Conservation (phyloP, 2,329 filamentous ascomycete genomes). For the Grosmannia huntii region DNA sequence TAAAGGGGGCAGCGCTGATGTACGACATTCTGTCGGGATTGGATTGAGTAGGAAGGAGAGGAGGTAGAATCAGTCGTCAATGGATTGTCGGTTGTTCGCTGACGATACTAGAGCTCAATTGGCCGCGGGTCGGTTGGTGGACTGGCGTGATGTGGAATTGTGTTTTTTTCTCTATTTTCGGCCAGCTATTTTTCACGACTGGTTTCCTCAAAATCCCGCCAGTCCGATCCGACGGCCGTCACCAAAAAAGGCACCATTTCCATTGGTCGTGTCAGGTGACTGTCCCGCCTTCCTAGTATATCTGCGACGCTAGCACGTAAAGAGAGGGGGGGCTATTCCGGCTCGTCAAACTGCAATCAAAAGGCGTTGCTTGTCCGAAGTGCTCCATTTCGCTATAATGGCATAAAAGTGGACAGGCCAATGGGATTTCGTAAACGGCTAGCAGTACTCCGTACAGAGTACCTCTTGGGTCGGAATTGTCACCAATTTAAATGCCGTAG, state of each 20-base stretch:
- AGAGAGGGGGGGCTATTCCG: neutral
- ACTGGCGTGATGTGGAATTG: neutral
- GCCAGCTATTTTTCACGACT: constrained; percentile 1
- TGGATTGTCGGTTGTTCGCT: neutral
- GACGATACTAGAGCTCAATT: constrained; percentile 1
- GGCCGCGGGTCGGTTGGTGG: neutral
- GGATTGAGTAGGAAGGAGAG: neutral
- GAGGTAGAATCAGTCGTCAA: neutral
- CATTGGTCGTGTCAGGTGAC: constrained; percentile 10
- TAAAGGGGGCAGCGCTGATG: constrained; percentile 60
- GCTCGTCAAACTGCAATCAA: neutral
- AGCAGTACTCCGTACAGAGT: no score
- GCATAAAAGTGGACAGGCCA: no score
- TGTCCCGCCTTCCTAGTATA: constrained; percentile 2
- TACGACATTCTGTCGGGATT: constrained; percentile 40
- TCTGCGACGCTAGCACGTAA: neutral
- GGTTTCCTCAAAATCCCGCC: constrained; percentile 14
- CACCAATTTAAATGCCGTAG: no score
- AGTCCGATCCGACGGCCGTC: constrained; percentile 8
- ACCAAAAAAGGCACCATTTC: constrained; percentile 10
- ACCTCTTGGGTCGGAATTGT: no score
- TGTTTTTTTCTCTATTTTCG: neutral
- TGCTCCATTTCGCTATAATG: neutral
- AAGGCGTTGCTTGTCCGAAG: neutral
- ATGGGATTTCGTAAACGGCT: no score